Base-by-base conservation (phyloP, 257 asterid species). In the Echites panduratus region DNA sequence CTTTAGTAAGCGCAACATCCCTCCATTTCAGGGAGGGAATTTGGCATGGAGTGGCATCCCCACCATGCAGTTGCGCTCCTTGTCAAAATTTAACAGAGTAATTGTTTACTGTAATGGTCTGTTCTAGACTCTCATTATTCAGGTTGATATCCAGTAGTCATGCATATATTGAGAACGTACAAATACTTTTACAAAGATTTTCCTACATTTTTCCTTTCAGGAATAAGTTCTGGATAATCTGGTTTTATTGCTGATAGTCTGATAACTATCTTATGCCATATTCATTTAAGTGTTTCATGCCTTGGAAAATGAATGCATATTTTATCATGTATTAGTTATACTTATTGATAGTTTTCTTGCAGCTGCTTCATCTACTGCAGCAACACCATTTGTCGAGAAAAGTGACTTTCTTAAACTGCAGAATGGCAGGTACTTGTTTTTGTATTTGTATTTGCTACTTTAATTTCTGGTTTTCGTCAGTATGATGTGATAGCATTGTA, bases 41-140 rank as follows among this genome's bases (percentile, higher is more conserved):
- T 79, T 91, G 93, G 87, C 93, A 76, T 86, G 90, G 95, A 85
- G 76, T 85, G 90, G 85, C 85, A 81, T 77, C 89, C 78, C 95
- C 82, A 81, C 96, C 91, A 81, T 81, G 87, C 88, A 87, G 82
- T 82, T 85, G 73, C 77, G 74, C 82, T 81, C 89, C 74, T 79
- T 79, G 84, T 78, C 97, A 69, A 87, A 89, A 80, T 82, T 79
- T 78, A 89, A 84, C 83, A 90, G 82, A 73, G 86, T 89, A 76
- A 83, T 81, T 84, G 73, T 89, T 86, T 89, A 80, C 83, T 94
- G 99, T 95, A 94, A 91, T 84, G 99, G 99, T 91, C 92, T 85
- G 99, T 94, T 78, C 97, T 94, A 87, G 97, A 85, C 80, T 94
- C 95, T 88, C 78, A 85, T 76, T 88, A 83, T 85, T 88, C 96